Evolutionary conservation across 352 stramenopile genomes (phyloP).

Genomic region (Globisporangium abappressorium): DNA sequence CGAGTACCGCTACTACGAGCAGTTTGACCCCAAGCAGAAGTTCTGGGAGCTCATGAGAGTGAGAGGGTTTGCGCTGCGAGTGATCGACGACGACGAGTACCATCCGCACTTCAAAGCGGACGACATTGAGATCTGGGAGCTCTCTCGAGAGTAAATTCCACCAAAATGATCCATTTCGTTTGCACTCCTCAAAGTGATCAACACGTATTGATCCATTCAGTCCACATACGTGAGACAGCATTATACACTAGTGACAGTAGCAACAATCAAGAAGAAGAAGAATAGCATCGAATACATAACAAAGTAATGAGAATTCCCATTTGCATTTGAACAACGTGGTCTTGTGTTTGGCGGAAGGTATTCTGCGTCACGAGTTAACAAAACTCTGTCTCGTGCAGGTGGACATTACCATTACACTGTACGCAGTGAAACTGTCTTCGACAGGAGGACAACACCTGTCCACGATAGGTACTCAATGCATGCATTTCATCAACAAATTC

Average conservation of each 20-base stretch:
- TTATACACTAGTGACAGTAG: neutral
- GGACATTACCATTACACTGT: too few species aligned
- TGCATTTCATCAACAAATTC: too few species aligned
- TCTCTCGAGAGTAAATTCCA: slow-evolving; percentile 11
- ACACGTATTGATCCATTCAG: neutral
- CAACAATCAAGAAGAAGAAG: neutral
- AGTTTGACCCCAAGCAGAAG: slow-evolving; percentile 73
- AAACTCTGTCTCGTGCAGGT: too few species aligned
- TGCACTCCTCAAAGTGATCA: neutral
- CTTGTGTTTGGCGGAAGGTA: too few species aligned
- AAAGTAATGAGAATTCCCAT: too few species aligned
- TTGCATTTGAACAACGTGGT: too few species aligned
- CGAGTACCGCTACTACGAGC: slow-evolving; percentile 80
- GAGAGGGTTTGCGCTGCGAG: slow-evolving; percentile 46
- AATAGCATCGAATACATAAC: neutral
- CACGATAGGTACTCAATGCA: too few species aligned
- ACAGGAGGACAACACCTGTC: too few species aligned
- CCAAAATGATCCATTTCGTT: neutral
- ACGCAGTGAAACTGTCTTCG: too few species aligned
- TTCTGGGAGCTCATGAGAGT: slow-evolving; percentile 75
- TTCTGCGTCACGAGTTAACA: too few species aligned
- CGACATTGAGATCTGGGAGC: slow-evolving; percentile 90
- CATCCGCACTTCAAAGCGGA: slow-evolving; percentile 73
- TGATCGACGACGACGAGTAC: slow-evolving; percentile 51
- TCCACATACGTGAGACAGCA: neutral